Evolutionary conservation across 768 basidiomycete species (phyloP).

Genomic region (Hygrophorus pudorinus): DNA sequence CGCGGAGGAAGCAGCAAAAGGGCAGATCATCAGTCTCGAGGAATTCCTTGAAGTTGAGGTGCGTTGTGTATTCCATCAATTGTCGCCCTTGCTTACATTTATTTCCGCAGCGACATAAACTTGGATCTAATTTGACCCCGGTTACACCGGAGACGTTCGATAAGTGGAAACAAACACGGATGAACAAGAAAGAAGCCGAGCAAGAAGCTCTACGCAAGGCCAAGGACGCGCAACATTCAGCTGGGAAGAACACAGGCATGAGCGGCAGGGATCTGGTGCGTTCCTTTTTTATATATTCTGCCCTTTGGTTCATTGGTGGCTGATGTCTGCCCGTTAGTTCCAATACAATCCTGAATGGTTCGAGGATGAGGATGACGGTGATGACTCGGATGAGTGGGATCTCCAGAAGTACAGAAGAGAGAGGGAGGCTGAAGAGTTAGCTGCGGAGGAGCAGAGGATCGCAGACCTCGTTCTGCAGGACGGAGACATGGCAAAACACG

Average conservation of each 20-base stretch:
- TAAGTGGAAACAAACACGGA: conserved; percentile 87
- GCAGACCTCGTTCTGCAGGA: not conserved
- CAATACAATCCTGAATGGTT: conserved; percentile 96
- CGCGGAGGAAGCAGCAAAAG: conserved; percentile 82
- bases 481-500: not conserved
- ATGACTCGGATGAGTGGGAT: conserved; percentile 47
- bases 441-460: conserved; percentile 26
- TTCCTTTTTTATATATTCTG: conserved; percentile 2
- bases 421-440: conserved; percentile 6
- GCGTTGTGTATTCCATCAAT: conserved; percentile 3
- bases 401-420: conserved; percentile 31
- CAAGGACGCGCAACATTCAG: conserved; percentile 71
- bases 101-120: conserved; percentile 73
- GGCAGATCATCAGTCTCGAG: conserved; percentile 82
- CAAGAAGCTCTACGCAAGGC: conserved; percentile 69
- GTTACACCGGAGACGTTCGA: conserved; percentile 90
- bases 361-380: conserved; percentile 59
- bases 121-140: conserved; percentile 83
- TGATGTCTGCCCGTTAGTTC: conserved; percentile 42
- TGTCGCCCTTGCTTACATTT: conserved; percentile 1
- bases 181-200: conserved; percentile 94
- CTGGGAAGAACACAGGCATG: conserved; percentile 90
- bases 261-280: conserved; percentile 86
- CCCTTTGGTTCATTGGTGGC: not conserved
- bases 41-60: conserved; percentile 98